These are phyloP conservation scores for Mytilinidion resinicola DNA, from an alignment of 495 filamentous ascomycete genomes.

Conservation along the genomic window DNA sequence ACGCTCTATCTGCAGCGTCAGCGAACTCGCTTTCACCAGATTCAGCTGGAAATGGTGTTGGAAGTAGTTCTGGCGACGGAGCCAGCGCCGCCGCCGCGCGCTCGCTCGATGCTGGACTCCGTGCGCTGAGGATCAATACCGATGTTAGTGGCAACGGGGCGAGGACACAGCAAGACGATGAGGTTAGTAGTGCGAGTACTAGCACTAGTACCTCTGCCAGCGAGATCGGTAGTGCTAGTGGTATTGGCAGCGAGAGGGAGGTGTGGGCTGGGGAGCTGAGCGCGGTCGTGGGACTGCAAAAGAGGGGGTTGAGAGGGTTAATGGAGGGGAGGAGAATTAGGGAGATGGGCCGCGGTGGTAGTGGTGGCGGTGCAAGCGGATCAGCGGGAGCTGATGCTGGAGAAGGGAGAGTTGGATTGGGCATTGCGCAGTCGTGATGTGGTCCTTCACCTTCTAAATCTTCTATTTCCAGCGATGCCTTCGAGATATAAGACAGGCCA, in stretches of 20 bases:
- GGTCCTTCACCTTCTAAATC: no score
- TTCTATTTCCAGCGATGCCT: no score
- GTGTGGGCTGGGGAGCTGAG: slow-evolving; percentile 81
- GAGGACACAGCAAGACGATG: slow-evolving; percentile 8
- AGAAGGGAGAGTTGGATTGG: not conserved
- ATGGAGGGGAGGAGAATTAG: slow-evolving; percentile 92
- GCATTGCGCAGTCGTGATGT: not conserved
- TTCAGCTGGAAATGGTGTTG: not conserved
- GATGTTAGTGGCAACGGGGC: slow-evolving; percentile 18
- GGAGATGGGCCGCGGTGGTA: slow-evolving; percentile 41
- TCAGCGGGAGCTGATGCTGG: not conserved
- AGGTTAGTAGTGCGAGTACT: slow-evolving; percentile 22
- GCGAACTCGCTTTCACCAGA: not conserved
- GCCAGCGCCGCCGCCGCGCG: not conserved
- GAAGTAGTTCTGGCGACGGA: not conserved
- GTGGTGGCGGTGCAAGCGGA: not conserved
- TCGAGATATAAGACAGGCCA: no score
- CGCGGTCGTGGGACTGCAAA: slow-evolving; percentile 93
- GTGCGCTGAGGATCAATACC: slow-evolving; percentile 34
- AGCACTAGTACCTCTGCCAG: slow-evolving; percentile 21
- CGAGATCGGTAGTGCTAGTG: slow-evolving; percentile 24
- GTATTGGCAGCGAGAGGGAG: slow-evolving; percentile 39
- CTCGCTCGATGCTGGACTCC: slow-evolving; percentile 21
- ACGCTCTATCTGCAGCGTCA: no score
- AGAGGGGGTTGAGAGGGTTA: slow-evolving; percentile 80